Conservation (phyloP, 2,329 filamentous ascomycete genomes). For the Pseudocercospora pini-densiflorae region DNA sequence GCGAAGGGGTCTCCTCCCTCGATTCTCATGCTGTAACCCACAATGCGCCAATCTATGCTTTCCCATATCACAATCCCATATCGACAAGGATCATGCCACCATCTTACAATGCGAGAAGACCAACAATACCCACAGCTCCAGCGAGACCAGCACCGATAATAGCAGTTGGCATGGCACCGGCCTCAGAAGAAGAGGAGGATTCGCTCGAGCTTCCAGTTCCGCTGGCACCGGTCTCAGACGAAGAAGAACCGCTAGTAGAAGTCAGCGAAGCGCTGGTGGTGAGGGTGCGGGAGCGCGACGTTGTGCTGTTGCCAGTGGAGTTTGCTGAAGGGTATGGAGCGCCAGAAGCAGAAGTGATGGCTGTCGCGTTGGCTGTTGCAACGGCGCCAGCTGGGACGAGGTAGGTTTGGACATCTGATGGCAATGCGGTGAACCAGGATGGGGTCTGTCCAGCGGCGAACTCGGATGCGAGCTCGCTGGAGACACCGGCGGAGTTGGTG, state of each 20-base stretch:
- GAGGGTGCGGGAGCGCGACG: neutral
- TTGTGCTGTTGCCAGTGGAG: slow-evolving; percentile 9
- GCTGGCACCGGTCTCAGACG: slow-evolving; percentile 10
- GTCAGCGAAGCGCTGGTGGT: neutral
- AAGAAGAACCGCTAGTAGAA: neutral
- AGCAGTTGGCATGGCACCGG: slow-evolving; percentile 41
- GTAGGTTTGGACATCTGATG: slow-evolving; percentile 50
- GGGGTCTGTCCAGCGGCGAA: slow-evolving; percentile 50
- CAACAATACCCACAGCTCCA: slow-evolving; percentile 14
- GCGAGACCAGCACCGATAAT: slow-evolving; percentile 43
- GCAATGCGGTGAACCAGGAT: slow-evolving; percentile 51
- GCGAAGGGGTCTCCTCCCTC: neutral
- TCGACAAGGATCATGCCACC: slow-evolving; percentile 6
- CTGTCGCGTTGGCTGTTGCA: slow-evolving; percentile 30
- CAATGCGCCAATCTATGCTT: neutral
- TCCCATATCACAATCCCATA: neutral
- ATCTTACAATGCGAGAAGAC: slow-evolving; percentile 7
- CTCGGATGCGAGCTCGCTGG: slow-evolving; percentile 47
- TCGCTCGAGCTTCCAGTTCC: slow-evolving; percentile 3
- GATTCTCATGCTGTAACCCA: too few relatives aligned
- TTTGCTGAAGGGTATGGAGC: slow-evolving; percentile 12
- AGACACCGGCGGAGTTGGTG: slow-evolving; percentile 48
- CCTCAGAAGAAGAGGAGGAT: slow-evolving; percentile 16
- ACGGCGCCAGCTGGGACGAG: slow-evolving; percentile 39
- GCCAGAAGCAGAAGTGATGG: slow-evolving; percentile 16